Base-by-base conservation (phyloP, 306 rosid genomes). In the Chamaecrista fasciculata region DNA sequence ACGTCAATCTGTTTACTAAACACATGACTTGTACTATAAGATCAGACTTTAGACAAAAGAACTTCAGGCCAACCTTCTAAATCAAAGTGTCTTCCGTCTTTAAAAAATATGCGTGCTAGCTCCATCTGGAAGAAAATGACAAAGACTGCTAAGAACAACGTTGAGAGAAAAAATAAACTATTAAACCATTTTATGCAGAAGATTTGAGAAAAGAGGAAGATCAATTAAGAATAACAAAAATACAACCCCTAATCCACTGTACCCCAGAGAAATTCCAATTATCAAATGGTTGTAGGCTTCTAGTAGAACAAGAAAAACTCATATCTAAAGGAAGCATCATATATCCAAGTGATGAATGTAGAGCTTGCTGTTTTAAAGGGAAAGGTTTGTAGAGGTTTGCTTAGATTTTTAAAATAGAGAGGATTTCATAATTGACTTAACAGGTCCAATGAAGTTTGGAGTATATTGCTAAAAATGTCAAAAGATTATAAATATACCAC, bases 21-120 rank as follows among this genome's bases (percentile, higher is more conserved):
- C 53, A 55, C 59, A 64, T 39, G 67, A 62, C 34, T 26, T 15
- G 67, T 60, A 66, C 74, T 39, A 40, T 47, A 60, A 60, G 10
- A 55, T 11, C 63, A 21, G 48, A 33, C 55, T 60, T 57, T 20
- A 62, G 11, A 53, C 50, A 33, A 26, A 50, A 71, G 50, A 73
- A 62, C 71, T 39, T 82, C 21, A 60, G 42, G 74, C 79, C 69
- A 69, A 88, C 98, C 98, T 87, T 90, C 89, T 57, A 93, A 88
- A 79, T 93, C 96, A 47, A 90, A 67, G 69, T 83, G 72, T 67
- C 97, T 89, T 71, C 89, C 94, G 74, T 90, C 97, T 76, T 88
- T 88, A 39, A 93, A 93, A 75, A 93, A 93, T 4, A 48, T 88
- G 57, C 87, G 83, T 4, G 85, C 91, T 37, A 93, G 81, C 85